Base-by-base conservation (phyloP, 345 rosid species). In the Gossypium anomalum region DNA sequence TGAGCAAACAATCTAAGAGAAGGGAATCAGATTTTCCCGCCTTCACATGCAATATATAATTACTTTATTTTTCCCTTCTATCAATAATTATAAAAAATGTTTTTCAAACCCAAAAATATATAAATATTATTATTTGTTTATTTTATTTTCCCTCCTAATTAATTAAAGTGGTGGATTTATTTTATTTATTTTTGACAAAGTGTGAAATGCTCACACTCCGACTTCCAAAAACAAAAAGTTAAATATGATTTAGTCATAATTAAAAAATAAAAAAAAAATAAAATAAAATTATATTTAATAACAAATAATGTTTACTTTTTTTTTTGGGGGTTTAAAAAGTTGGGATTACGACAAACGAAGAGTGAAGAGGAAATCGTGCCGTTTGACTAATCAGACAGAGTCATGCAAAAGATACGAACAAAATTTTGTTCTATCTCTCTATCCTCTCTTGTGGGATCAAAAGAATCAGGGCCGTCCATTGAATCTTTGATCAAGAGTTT, bases 31-130 rank as follows among this genome's bases (percentile, higher is more conserved):
- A 14, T 23, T 83, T 83, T 82, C 87, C 88, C 85, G 86, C 85
- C 86, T 66, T 82, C 82, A 80, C 83, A 80, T 85, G 88, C 87
- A 64, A 75, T 78, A 73, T 75, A 4, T 51, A 22, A 9, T 2
- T 57, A 9, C 61, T 12, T 17, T 15, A 56, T 29, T 17, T n/a
- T 11, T 59, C 49, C 66, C 1, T 67, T 22, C 27, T 13, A 12
- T 12, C 6, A 43, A 43, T 41, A 43, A 58, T 13, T 5, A 20
- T 58, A 17, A 7, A 41, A 19, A 64, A 43, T 47, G n/a, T 5
- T 34, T 34, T 34, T 34, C 7, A 1, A 34, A 34, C 7, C 41
- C 7, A 4, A 34, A 5, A 34, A 34, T 34, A 34, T 34, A 34
- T 34, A 34, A 34, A 34, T 34, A 34, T 34, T 29, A 4, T 58